Evolutionary conservation across 1,284 basidiomycete species (phyloP).

Genomic region (Melampsora americana): DNA sequence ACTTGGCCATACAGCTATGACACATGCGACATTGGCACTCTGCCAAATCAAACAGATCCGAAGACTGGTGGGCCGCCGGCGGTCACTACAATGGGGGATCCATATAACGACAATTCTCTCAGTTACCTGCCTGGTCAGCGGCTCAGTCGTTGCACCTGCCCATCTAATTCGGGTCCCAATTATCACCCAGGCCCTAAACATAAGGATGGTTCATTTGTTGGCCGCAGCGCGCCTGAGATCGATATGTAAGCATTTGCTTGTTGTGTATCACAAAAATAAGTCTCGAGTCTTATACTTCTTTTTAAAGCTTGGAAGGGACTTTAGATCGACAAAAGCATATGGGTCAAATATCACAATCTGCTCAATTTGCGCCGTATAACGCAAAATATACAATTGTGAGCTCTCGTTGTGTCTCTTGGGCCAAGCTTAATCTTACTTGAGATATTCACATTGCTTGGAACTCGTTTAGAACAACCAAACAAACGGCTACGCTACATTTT

Average conservation of each 20-base stretch:
- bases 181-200: constrained; percentile 56
- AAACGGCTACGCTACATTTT: constrained; percentile 43
- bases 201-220: constrained; percentile 50
- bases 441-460: constrained; percentile 45
- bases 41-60: constrained; percentile 67
- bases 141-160: constrained; percentile 57
- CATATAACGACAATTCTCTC: constrained; percentile 48
- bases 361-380: constrained; percentile 54
- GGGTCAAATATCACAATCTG: constrained; percentile 52
- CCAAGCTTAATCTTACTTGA: constrained; percentile 47
- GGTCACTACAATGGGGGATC: constrained; percentile 47
- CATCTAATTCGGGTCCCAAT: constrained; percentile 42
- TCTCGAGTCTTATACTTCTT: constrained; percentile 45
- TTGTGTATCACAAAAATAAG: neutral
- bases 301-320: constrained; percentile 50
- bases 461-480: constrained; percentile 20
- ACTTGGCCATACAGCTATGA: constrained; percentile 72
- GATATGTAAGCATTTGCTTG: constrained; percentile 49
- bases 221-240: constrained; percentile 54
- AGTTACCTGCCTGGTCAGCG: constrained; percentile 59
- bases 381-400: constrained; percentile 51
- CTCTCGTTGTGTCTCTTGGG: neutral
- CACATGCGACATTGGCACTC: constrained; percentile 74
- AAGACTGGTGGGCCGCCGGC: constrained; percentile 49
- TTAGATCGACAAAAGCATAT: constrained; percentile 46